Base-by-base conservation (phyloP, 2,329 filamentous ascomycete species). In the Fonsecaea erecta region DNA sequence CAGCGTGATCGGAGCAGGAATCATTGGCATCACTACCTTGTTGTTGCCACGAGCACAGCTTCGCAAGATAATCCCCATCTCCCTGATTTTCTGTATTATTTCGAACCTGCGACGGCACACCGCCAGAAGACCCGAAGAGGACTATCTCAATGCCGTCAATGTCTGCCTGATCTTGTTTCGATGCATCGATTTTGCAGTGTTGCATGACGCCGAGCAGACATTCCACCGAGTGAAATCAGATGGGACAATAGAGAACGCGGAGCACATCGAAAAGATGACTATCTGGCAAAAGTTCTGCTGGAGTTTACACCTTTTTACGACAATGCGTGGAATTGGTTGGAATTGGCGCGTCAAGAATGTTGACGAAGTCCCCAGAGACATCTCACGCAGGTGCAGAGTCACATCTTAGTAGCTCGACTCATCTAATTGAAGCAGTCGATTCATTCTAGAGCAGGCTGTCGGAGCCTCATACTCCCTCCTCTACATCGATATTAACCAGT, bases 291-390 rank as follows among this genome's bases (percentile, higher is more conserved):
- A 69, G 34, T 58, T 87, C 18, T 80, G 85, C 62, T 88, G 86
- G 85, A 78, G 83, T 5, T 68, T 81, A 7, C 85, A 86, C 61
- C 73, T 87, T 34, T 80, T 86, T 67, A 80, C 79, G 72, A 87
- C 82, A 70, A 84, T 87, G 71, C 80, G 86, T 51, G 86, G 86
- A 7, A 79, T 84, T 40, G 84, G 84, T 66, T 88, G 86, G 86
- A 85, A 82, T 70, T 86, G 85, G 80, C 78, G 85, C 5, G 80
- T 81, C 26, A 67, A 69, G 46, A 67, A 69, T 34, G 62, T 67
- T 12, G 64, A 64, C 30, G 18, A 56, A 6, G 64, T 69, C 16
- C 53, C 67, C 5, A 8, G 16, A 28, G 43, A 64, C 6, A 32
- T 65, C 12, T 63, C 60, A 14, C 32, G 64, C 48, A 34, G 64